phyloP scores from a whole-genome alignment of 768 basidiomycete species.

The Tephrocybe sp. region DNA sequence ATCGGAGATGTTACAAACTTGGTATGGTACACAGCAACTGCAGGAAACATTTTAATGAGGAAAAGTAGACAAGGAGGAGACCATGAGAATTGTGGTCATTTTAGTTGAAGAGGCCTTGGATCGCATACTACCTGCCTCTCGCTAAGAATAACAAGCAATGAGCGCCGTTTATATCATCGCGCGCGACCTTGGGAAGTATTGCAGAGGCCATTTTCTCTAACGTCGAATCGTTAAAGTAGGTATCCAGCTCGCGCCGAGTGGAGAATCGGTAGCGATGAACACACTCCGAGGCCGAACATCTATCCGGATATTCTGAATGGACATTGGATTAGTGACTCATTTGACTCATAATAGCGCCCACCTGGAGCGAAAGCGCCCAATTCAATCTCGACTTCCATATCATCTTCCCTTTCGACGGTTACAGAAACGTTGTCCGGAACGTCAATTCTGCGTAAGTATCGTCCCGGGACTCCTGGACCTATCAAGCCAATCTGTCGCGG shows the following conservation, averaged over 20 bases:
- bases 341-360: neutral
- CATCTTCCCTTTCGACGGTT: neutral
- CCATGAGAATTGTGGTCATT: too few relatives aligned
- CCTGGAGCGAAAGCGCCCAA: constrained; percentile 2
- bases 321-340: neutral
- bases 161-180: neutral
- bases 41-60: too few relatives aligned
- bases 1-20: too few relatives aligned
- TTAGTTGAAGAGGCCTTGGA: neutral
- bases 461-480: neutral
- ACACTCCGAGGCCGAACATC: neutral
- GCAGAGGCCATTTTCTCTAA: neutral
- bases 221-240: neutral
- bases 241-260: neutral
- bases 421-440: too few relatives aligned
- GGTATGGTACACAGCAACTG: too few relatives aligned
- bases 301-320: neutral
- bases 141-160: neutral
- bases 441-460: neutral
- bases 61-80: too few relatives aligned
- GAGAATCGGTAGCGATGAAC: neutral
- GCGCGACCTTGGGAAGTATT: neutral
- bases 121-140: neutral
- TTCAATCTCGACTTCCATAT: neutral
- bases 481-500: neutral